Evolutionary conservation across 768 basidiomycete species (phyloP), one percentile per base, ranked within the genome.

Genomic region (Trametes meyenii): DNA sequence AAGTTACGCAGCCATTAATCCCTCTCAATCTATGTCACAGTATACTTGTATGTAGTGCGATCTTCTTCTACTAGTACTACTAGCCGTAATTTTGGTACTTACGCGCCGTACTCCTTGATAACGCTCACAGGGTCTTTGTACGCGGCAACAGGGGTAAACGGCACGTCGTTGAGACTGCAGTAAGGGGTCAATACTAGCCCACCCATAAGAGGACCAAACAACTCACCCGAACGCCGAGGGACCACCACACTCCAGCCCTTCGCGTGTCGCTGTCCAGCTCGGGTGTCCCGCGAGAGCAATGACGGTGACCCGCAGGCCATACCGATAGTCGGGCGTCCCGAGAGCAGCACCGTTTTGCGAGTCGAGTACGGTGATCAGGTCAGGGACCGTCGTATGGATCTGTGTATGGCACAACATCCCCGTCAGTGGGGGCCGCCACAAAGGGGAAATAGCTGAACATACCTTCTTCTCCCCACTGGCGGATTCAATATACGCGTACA

Each of bases 361-460:
- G 64, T 89, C 87, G 12, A 88, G 72, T 12, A 88, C 82, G 0
- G 82, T 76, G 55, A 89, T 86, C 24, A 89, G 76, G 69, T 89
- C 87, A 3, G 87, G 88, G 12, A 89, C 87, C 36, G 79, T 78
- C 35, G 80, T 83, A 1, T 83, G 72, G 40, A 85, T 73, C 79
- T 83, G 42, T 54, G 65, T 23, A 29, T n/a, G n/a, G 29, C 48
- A 10, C 14, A 52, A 57, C 49, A 61, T 58, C 14, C 68, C 63
- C 12, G 64, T 65, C 10, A 66, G 51, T 16, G n/a, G 54, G n/a
- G 29, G 19, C 1, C 24, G n/a, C 16, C 12, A 54, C 16, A 17
- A 10, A 10, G 33, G 33, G 19, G 46, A 36, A 36, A 24, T 5
- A 7, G 67, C 51, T 62, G 56, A 8, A 21, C n/a, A 51, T 50